Percentiles rank a stretch among this genome's conserved stretches.
phyloP scores from a whole-genome alignment of 768 basidiomycete genomes.

The Leccinum variicolor region DNA sequence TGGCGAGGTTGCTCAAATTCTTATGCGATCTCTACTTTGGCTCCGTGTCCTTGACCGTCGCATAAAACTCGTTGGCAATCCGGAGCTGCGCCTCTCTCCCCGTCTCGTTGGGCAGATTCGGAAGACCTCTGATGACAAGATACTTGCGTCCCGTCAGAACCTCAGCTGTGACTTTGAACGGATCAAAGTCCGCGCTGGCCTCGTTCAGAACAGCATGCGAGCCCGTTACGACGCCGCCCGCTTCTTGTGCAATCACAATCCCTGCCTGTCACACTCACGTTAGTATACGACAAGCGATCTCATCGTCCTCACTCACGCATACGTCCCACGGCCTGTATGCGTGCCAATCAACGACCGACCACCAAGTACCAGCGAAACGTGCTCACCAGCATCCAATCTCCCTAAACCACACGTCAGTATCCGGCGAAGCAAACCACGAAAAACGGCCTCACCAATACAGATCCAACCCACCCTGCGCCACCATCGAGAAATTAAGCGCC shows the following conservation, averaged over 20 bases:
- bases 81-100: conserved; percentile 70
- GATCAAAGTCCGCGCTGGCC: conserved; percentile 31
- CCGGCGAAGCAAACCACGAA: background rate
- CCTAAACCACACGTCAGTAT: conserved; percentile 36
- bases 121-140: conserved; percentile 70
- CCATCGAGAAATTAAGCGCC: conserved; percentile 77
- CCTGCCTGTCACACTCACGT: conserved; percentile 54
- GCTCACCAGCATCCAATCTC: conserved; percentile 75
- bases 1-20: no score
- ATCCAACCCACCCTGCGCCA: conserved; percentile 87
- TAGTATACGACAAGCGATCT: background rate
- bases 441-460: conserved; percentile 67
- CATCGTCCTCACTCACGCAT: conserved; percentile 43
- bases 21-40: conserved; percentile 34
- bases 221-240: conserved; percentile 79
- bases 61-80: conserved; percentile 83
- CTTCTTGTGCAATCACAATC: conserved; percentile 86
- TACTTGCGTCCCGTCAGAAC: conserved; percentile 79
- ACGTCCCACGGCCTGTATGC: conserved; percentile 76
- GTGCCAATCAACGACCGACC: background rate
- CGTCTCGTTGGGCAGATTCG: conserved; percentile 60
- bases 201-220: conserved; percentile 48
- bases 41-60: conserved; percentile 70
- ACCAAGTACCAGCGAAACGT: background rate
- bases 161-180: conserved; percentile 65